Conservation (phyloP, 192 early-diverging fungal species). For the Podochytrium sp. region DNA sequence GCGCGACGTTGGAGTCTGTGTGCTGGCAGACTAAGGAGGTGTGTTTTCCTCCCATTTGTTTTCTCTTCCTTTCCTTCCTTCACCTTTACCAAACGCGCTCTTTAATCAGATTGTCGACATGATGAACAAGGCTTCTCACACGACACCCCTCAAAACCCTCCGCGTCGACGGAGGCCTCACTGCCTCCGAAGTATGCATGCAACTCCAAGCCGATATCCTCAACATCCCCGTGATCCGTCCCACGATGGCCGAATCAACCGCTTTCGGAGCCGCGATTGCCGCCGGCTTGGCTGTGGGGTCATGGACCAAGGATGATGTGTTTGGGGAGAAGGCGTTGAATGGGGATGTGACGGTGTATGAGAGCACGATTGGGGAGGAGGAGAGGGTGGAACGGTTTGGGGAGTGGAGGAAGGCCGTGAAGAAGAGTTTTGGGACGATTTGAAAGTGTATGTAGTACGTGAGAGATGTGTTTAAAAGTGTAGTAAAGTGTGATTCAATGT, state of each 20-base stretch:
- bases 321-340: conserved; percentile 54
- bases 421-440: conserved; percentile 62
- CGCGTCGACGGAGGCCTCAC: conserved; percentile 96
- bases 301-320: conserved; percentile 54
- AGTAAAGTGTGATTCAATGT: too few species aligned
- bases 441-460: conserved; percentile 82
- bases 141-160: conserved; percentile 68
- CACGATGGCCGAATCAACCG: conserved; percentile 88
- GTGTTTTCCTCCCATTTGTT: not conserved
- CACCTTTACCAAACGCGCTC: not conserved
- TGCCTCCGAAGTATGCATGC: conserved; percentile 89
- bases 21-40: conserved; percentile 88
- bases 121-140: conserved; percentile 84
- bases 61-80: not conserved
- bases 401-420: conserved; percentile 81
- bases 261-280: conserved; percentile 88
- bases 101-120: conserved; percentile 62
- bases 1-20: conserved; percentile 87
- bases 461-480: too few species aligned
- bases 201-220: conserved; percentile 86
- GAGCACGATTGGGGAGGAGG: conserved; percentile 26
- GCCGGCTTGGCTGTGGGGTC: conserved; percentile 77
- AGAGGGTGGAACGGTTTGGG: conserved; percentile 63
- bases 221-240: conserved; percentile 81
- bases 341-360: conserved; percentile 27